Conservation (phyloP, 768 basidiomycete genomes). For the Steccherinum ochraceum region DNA sequence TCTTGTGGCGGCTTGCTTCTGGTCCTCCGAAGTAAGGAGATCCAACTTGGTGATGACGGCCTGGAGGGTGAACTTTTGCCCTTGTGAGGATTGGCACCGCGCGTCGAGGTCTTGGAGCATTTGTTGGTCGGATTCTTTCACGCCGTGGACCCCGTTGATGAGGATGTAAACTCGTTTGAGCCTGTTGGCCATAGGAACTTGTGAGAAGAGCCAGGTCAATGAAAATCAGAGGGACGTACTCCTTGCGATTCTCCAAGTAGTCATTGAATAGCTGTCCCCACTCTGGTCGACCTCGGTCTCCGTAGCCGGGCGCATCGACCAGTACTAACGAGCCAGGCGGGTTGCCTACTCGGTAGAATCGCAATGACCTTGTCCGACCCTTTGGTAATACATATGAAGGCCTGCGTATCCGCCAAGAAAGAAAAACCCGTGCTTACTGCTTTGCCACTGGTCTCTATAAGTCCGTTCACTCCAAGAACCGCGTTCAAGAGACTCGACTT, state of each 20-base stretch:
- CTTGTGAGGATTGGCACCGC: slow-evolving; percentile 29
- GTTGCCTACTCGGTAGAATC: slow-evolving; percentile 66
- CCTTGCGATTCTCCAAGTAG: slow-evolving; percentile 53
- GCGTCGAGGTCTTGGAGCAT: slow-evolving; percentile 54
- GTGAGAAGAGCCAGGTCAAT: background rate
- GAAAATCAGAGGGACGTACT: slow-evolving; percentile 36
- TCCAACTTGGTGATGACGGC: slow-evolving; percentile 72
- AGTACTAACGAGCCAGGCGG: slow-evolving; percentile 48
- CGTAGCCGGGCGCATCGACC: slow-evolving; percentile 82
- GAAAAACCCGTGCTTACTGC: slow-evolving; percentile 40
- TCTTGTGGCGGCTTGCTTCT: slow-evolving; percentile 21
- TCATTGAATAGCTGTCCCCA: slow-evolving; percentile 69
- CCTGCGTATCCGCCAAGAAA: background rate
- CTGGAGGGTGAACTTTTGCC: slow-evolving; percentile 53
- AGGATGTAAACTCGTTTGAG: slow-evolving; percentile 66
- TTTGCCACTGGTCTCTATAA: slow-evolving; percentile 63
- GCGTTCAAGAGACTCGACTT: slow-evolving; percentile 73
- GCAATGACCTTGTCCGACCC: slow-evolving; percentile 69
- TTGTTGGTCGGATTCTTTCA: slow-evolving; percentile 47
- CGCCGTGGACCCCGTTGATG: slow-evolving; percentile 60
- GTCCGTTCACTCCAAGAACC: slow-evolving; percentile 48
- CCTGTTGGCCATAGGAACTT: slow-evolving; percentile 29
- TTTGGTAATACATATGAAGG: slow-evolving; percentile 24
- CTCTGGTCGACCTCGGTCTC: slow-evolving; percentile 62
- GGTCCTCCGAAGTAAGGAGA: slow-evolving; percentile 29